Evolutionary conservation across 495 filamentous ascomycete species (phyloP), one percentile per base, ranked within the genome.

Genomic region (Podospora australis): DNA sequence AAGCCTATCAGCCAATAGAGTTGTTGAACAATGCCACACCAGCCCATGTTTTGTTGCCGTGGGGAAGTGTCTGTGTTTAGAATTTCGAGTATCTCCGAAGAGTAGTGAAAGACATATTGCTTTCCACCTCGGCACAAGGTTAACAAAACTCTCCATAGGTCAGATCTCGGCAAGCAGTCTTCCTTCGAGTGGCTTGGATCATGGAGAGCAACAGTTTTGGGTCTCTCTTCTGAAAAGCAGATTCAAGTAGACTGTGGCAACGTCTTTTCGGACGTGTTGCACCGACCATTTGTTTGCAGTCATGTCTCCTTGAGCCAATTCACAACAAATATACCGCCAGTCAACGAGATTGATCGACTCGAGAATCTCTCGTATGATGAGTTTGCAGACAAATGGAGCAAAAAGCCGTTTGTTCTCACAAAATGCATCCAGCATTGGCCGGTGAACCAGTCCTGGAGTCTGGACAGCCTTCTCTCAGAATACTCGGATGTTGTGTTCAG

Each of bases 241-340:
- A 64, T 71, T 17, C 67, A 66, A 41, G 72, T 94, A 41, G 72
- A 80, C 39, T 95, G 90, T 59, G 78, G 77, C 20, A 79, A 80
- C 57, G 77, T 98, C n/a, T 97, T 83, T 67, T 95, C 92, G 9
- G 92, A 98, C 66, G 77, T 83, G 23, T 75, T 98, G 10, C 86
- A 96, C 65, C 86, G 90, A 11, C 92, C 92, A 0, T 96, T 94
- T 63, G 84, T 85, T 56, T 96, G 92, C 70, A 83, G 89, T 20
- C 78, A 96, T 52, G 82, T 86, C 21, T 63, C 78, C 1, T 60
- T 95, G 25, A 54, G 63, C 7, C 81, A 79, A 7, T 96, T 82
- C 63, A 74, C 78, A 10, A 70, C 69, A 4, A 78, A 80, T 28
- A 95, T 97, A 21, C 90, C 90, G 2, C 21, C 60, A 2, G 64